phyloP scores from a whole-genome alignment of 108 stramenopile species.

The Stephanodiscus minutulus region DNA sequence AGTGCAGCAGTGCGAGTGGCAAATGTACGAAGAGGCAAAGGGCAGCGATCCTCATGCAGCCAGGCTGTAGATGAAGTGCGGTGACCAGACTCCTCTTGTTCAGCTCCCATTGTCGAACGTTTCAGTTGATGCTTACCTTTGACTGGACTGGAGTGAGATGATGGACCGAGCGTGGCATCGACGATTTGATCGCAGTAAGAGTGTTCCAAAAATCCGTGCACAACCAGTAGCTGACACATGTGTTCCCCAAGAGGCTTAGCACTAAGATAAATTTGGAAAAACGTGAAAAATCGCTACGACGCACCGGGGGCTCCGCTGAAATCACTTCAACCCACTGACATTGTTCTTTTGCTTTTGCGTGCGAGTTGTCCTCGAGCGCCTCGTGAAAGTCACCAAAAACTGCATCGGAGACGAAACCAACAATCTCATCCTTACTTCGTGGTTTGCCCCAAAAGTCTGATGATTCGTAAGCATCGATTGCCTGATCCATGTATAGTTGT shows the following conservation, averaged over 20 bases:
- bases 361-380: background rate
- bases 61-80: constrained; percentile 52
- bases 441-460: constrained; percentile 26
- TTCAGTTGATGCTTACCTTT: constrained; percentile 16
- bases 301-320: constrained; percentile 31
- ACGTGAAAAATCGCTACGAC: constrained; percentile 9
- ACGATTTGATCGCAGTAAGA: constrained; percentile 34
- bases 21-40: constrained; percentile 31
- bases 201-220: constrained; percentile 30
- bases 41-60: constrained; percentile 36
- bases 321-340: constrained; percentile 32
- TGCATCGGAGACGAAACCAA: constrained; percentile 22
- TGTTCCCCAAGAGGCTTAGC: background rate
- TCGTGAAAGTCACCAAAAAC: constrained; percentile 18
- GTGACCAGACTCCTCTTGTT: constrained; percentile 20
- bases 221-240: constrained; percentile 5
- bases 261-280: background rate
- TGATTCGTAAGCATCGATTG: background rate
- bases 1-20: constrained; percentile 31
- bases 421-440: constrained; percentile 25
- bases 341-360: constrained; percentile 1
- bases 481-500: background rate
- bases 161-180: constrained; percentile 17
- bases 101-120: constrained; percentile 43
- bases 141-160: background rate